Evolutionary conservation across 2,329 filamentous ascomycete species (phyloP), one percentile per base, ranked within the genome.

Genomic region (Cladosporium sp.): DNA sequence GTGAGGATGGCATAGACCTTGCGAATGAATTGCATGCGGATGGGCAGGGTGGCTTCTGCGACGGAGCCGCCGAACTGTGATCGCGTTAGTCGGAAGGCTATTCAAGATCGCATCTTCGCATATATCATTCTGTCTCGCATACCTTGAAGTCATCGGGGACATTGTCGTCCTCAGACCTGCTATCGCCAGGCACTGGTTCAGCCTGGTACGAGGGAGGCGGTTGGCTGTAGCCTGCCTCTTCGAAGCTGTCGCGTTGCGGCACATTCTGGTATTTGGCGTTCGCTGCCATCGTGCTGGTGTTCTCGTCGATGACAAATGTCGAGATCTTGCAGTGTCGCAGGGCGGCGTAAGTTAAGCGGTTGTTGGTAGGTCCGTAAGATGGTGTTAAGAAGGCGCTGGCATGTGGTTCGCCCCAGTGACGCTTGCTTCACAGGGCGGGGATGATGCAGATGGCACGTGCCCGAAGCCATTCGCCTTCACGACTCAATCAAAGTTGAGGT

Each of bases 1-100:
- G 93, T 95, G 73, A 99, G 79, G 71, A 99, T 99, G 53, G 90
- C 86, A 74, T 99, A 99, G 67, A 99, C 93, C 78, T 97, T 97
- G 72, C 64, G 62, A 52, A 67, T 65, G 57, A 67, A 99, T 72
- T 93, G 88, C 83, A 96, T 95, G 55, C 64, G 59, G 50, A 99
- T 96, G 64, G 95, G 90, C 66, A 97, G 78, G 17, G 91, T 95
- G 41, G 89, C 92, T 75, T 97, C 93, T 59, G 91, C 86, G 53
- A 97, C 91, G 15, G 86, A 89, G 55, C 90, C 91, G 61, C 92
- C 93, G 66, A 95, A 97, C 88, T 89, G 65, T 53, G 49, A 39
- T 9, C 9, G 13, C 18, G 24, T 44, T 51, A 58, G 55, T 50
- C 47, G 36, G 4, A n/a, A 13, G 36, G 4, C n/a, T 15, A 38